A percentile compares a stretch with the other conserved stretches of the same genome.
phyloP scores from a whole-genome alignment of 257 asterid genomes.

The Leonotis leonurus region DNA sequence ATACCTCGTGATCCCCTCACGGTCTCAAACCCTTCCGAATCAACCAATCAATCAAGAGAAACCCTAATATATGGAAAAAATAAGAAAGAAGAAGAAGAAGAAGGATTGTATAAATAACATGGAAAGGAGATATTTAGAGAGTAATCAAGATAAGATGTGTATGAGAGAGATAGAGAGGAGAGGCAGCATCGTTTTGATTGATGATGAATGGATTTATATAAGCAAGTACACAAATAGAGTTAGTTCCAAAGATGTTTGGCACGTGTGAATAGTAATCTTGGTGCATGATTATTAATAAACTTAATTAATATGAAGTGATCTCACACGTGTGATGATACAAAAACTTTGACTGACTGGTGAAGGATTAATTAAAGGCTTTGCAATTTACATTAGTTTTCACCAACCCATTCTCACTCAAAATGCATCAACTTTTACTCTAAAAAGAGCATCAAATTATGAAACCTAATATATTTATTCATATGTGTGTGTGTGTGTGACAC shows the following conservation, averaged over 20 bases:
- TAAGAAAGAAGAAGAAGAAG: too few relatives aligned
- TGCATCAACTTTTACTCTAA: too few relatives aligned
- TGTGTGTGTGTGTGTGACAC: too few relatives aligned
- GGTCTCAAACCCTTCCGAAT: too few relatives aligned
- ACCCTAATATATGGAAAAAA: too few relatives aligned
- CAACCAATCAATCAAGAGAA: background rate
- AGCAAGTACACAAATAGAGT: background rate
- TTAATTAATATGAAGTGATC: too few relatives aligned
- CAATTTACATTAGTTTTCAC: background rate
- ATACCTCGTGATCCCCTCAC: background rate
- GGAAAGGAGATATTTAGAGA: too few relatives aligned
- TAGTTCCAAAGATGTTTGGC: background rate
- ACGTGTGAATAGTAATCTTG: slow-evolving; percentile 13
- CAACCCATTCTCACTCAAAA: background rate
- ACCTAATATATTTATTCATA: too few relatives aligned
- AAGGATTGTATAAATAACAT: too few relatives aligned
- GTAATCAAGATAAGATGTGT: slow-evolving; percentile 4
- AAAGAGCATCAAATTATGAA: too few relatives aligned
- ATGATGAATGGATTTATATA: too few relatives aligned
- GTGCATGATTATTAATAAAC: too few relatives aligned
- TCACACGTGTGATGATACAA: background rate
- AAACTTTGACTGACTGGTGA: slow-evolving; percentile 30
- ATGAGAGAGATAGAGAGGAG: background rate
- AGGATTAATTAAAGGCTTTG: background rate
- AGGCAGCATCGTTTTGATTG: background rate